Evolutionary conservation across 2,329 filamentous ascomycete genomes (phyloP), one percentile per base, ranked within the genome.

Genomic region (Beauveria australis): DNA sequence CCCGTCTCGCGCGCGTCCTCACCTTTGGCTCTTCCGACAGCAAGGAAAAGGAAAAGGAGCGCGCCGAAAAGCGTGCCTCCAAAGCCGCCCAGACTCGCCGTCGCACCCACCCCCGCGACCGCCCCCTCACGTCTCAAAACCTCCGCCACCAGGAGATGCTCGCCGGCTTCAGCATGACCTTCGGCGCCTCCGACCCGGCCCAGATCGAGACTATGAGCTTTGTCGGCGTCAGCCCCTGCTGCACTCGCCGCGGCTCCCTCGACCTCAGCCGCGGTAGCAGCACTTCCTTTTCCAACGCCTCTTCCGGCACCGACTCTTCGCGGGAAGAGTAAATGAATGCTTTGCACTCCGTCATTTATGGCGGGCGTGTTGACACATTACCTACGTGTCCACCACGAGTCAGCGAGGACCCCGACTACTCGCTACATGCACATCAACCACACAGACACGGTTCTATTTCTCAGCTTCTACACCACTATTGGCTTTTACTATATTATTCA

Each of bases 141-240:
- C 70, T 79, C 19, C 71, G 72, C 59, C 75, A 80, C 66, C 78
- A 79, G 66, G 75, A 79, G 69, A 72, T 78, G 68, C 71, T 81
- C 43, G 72, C 72, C 61, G 69, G 74, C 60, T 81, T 78, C 70
- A 75, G 72, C 60, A 75, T 78, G 67, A 76, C 73, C 12, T 81
- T 81, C 64, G 79, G 79, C 44, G 69, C 74, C 37, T 70, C 68
- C 65, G 71, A 65, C 64, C 69, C 49, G 54, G 67, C 43, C 40
- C 73, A 74, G 64, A 64, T 75, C 22, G 69, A 73, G 59, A 66
- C 65, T 5, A 63, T 69, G 28, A 72, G 69, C 64, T 73, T 73
- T 61, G 61, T 67, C 18, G 74, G 73, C 56, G 68, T 80, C 66
- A 79, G 78, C 66, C 78, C 78, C 22, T 75, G 78, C 66, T 76